A percentile compares a stretch with the other conserved stretches of the same genome.
These are phyloP conservation scores for Pouteria glomerata DNA, from an alignment of 148 eudicot species.

Conservation along the genomic window DNA sequence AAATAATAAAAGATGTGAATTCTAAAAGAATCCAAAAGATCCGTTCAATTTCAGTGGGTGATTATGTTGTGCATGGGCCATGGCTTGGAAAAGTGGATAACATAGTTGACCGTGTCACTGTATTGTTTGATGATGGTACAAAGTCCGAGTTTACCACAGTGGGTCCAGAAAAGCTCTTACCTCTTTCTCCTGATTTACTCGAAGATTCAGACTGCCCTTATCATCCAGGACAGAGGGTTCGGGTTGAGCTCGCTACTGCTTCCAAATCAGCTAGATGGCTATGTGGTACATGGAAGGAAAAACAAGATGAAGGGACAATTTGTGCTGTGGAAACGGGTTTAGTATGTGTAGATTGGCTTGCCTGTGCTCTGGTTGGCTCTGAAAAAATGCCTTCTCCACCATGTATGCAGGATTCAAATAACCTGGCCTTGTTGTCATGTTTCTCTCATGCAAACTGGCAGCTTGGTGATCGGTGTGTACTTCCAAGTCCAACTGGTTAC, in stretches of 20 bases:
- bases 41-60: slow-evolving; percentile 60
- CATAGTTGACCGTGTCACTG: slow-evolving; percentile 51
- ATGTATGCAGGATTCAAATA: slow-evolving; percentile 41
- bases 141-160: slow-evolving; percentile 50
- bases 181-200: slow-evolving; percentile 54
- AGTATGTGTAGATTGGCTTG: slow-evolving; percentile 74
- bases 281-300: slow-evolving; percentile 54
- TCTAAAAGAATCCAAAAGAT: slow-evolving; percentile 48
- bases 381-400: slow-evolving; percentile 47
- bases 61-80: slow-evolving; percentile 65
- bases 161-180: slow-evolving; percentile 51
- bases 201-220: slow-evolving; percentile 77
- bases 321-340: slow-evolving; percentile 66
- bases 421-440: slow-evolving; percentile 53
- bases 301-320: slow-evolving; percentile 57
- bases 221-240: slow-evolving; percentile 88
- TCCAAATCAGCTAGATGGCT: slow-evolving; percentile 66
- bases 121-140: slow-evolving; percentile 76
- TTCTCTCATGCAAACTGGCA: slow-evolving; percentile 81
- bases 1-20: slow-evolving; percentile 40
- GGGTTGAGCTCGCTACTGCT: slow-evolving; percentile 32
- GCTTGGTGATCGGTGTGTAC: slow-evolving; percentile 87
- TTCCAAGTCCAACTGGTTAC: slow-evolving; percentile 31
- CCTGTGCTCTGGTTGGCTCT: slow-evolving; percentile 37
- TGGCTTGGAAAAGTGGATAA: slow-evolving; percentile 86